Evolutionary conservation across 1,284 basidiomycete species (phyloP).

Genomic region (Pseudozyma sp.): DNA sequence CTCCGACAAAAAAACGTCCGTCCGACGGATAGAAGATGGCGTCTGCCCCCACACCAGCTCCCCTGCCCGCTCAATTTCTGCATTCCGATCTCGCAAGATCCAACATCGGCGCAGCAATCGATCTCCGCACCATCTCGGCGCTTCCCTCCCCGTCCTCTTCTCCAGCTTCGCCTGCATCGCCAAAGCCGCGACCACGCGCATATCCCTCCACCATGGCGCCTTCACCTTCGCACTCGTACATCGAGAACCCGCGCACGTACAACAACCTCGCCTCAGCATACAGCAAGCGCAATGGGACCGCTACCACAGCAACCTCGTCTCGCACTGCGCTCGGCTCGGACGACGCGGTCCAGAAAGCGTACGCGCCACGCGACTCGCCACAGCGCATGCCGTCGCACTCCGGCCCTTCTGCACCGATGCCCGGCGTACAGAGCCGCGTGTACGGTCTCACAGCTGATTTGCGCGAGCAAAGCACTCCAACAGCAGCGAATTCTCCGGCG

Average conservation of each 20-base stretch:
- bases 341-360: conserved; percentile 13
- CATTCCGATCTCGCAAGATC: conserved; percentile 19
- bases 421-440: conserved; percentile 33
- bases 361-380: conserved; percentile 11
- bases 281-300: conserved; percentile 39
- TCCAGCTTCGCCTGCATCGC: conserved; percentile 1
- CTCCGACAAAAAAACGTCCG: conserved; percentile 5
- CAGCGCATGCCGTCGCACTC: conserved; percentile 26
- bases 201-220: conserved; percentile 26
- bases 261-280: conserved; percentile 39
- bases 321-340: conserved; percentile 16
- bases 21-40: conserved; percentile 40
- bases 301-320: conserved; percentile 16
- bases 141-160: conserved; percentile 8
- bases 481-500: conserved; percentile 11
- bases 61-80: conserved; percentile 21
- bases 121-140: conserved; percentile 32
- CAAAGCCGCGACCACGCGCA: conserved; percentile 11
- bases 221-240: conserved; percentile 23
- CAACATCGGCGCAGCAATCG: conserved; percentile 24
- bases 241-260: conserved; percentile 27
- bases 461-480: conserved; percentile 22
- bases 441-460: conserved; percentile 46
- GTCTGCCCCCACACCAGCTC: conserved; percentile 32
- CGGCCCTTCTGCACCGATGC: conserved; percentile 5